These are phyloP conservation scores for Solanum bulbocastanum DNA, from an alignment of 257 asterid species.

Conservation along the genomic window DNA sequence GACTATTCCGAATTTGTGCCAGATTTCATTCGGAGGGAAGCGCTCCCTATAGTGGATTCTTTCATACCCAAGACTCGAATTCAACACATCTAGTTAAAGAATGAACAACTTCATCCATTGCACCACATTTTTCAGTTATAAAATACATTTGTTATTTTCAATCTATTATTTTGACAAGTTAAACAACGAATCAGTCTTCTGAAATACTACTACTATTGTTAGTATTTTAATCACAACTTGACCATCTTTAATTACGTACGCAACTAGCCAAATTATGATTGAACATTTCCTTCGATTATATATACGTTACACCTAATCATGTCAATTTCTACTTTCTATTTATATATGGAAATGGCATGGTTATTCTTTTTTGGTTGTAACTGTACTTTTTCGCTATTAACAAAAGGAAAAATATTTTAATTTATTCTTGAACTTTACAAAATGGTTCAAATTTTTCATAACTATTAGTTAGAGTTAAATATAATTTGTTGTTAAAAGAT, in stretches of 20 bases:
- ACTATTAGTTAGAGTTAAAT: neutral
- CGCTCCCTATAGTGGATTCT: fast-evolving
- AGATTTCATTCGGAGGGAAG: too few species aligned
- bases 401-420: neutral
- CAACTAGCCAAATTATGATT: neutral
- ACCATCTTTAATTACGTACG: neutral
- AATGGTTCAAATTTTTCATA: neutral
- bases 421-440: neutral
- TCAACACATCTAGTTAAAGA: too few species aligned
- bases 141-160: neutral
- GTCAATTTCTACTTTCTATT: neutral
- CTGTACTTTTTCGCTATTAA: too few species aligned
- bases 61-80: fast-evolving
- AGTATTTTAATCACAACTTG: neutral
- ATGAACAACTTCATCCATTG: too few species aligned
- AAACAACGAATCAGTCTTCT: neutral
- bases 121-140: too few species aligned
- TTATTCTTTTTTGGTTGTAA: neutral
- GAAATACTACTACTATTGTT: neutral
- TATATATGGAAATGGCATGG: neutral
- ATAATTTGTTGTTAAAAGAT: neutral
- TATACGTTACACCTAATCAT: neutral
- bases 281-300: neutral
- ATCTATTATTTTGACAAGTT: neutral
- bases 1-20: too few species aligned